Base-by-base conservation (phyloP, 2,329 filamentous ascomycete species). In the Botryosphaeria dothidea region DNA sequence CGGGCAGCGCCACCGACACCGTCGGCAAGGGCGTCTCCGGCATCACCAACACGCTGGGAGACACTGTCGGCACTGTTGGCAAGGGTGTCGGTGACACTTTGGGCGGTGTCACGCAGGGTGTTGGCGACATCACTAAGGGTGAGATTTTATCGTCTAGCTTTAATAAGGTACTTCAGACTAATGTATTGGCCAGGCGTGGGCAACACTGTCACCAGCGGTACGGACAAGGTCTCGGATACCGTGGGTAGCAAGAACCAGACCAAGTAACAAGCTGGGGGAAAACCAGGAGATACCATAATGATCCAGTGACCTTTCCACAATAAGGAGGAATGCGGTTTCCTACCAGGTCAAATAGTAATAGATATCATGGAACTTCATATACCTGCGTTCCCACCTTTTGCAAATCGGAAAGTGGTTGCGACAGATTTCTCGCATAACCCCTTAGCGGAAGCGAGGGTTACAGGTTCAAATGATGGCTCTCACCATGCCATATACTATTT, bases 1-100 rank as follows among this genome's bases (percentile, higher is more conserved):
- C 48, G 6, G 61, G 61, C 11, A 45, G 46, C 36, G 61, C 61
- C 9, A 31, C 61, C 25, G n/a, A 45, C 48, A 63, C 61, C 3
- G 31, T 56, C n/a, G 61, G 61, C 11, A 60, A 60, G 27, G 48
- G 48, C 38, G 49, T 57, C 13, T 57, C 51, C 4, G 51, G 29
- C 43, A 31, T 64, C 41, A 54, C 51, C 43, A 48, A 31, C 15
- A 57, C 62, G 15, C 29, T 64, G n/a, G 62, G 38, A 8, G 52
- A 48, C 3, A 54, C 43, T 3, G 51, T 64, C 29, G 43, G 29
- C 31, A 54, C 29, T 1, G 36, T 64, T 17, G 61, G 75, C 0
- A 77, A 76, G 65, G 75, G 76, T 1, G 67, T 78, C 0, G 75
- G 76, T 0, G 73, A 78, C 66, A 75, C 73, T 0, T 71, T 78